Evolutionary conservation across 2,329 filamentous ascomycete species (phyloP), one percentile per base, ranked within the genome.

Genomic region (Aspergillus persii): DNA sequence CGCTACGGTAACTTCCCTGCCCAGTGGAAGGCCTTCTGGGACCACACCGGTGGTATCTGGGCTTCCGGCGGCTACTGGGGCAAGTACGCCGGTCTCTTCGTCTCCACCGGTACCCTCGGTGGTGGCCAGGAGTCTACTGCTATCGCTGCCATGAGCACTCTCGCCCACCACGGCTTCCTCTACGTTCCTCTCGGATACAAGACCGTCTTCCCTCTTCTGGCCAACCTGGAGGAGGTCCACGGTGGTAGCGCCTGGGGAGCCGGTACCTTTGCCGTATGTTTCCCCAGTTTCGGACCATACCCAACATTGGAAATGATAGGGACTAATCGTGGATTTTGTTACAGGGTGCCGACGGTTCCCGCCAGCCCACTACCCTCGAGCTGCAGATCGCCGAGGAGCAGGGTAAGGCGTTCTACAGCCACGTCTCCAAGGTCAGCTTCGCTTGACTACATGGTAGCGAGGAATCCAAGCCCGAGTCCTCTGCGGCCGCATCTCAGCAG

Each of bases 1-100:
- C 87, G 95, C 67, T 99, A 91, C 81, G 95, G 95, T 70, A 98
- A 96, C 86, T 96, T 96, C 84, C 93, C 94, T 52, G 91, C 89
- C 18, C 95, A 99, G 81, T 97, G 90, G 90, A 97, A 95, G 84
- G 78, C 76, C 56, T 81, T 81, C 75, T 96, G 92, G 90, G 95
- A 99, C 83, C 85, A 86, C 79, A 93, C 92, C 27, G 94, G 94
- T 72, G 83, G 84, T 68, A 90, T 95, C 77, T 98, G 95, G 95
- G 79, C 83, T 62, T 76, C 79, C 12, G 94, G 94, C 63, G 86
- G 82, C 67, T 93, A 84, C 83, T 86, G 83, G 79, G 93, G 93
- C 80, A 98, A 98, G 84, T 88, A 92, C 72, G 94, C 90, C 56
- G 94, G 94, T 71, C 66, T 97, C 62, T 99, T 99, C 84, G 79